Evolutionary conservation across 345 rosid species (phyloP).

Genomic region (Trapa incisa): DNA sequence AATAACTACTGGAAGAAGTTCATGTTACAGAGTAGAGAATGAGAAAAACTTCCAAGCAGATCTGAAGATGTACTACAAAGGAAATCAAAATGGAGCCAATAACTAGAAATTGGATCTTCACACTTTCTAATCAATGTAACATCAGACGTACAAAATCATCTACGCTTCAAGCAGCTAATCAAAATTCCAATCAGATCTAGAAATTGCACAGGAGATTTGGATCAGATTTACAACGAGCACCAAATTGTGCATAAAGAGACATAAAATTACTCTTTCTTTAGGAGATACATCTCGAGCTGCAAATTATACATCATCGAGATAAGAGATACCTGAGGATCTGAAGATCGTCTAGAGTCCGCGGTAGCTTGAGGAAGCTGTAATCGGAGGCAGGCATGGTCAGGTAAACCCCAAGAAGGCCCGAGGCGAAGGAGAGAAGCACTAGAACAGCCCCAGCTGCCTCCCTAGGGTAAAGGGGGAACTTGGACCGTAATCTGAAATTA

Average conservation of each 20-base stretch:
- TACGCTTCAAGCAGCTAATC: not conserved
- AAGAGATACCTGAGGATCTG: constrained; percentile 63
- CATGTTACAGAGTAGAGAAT: not conserved
- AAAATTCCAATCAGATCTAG: not conserved
- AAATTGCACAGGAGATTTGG: not conserved
- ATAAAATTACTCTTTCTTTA: not conserved
- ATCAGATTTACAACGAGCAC: not conserved
- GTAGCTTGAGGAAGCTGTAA: constrained; percentile 90
- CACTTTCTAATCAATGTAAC: not conserved
- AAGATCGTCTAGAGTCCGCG: constrained; percentile 76
- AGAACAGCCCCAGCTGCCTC: constrained; percentile 49
- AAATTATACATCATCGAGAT: not conserved
- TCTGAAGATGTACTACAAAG: not conserved
- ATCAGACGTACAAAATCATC: not conserved
- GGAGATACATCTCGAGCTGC: not conserved
- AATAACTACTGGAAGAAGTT: not conserved
- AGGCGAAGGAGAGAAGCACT: constrained; percentile 44
- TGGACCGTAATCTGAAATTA: constrained; percentile 11
- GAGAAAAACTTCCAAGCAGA: not conserved
- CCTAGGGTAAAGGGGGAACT: constrained; percentile 46
- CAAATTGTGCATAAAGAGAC: not conserved
- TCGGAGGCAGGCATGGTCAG: constrained; percentile 85
- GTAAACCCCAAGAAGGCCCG: constrained; percentile 57
- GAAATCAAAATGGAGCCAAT: not conserved
- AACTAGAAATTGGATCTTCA: not conserved